A percentile compares a stretch with the other conserved stretches of the same genome.
phyloP scores from a whole-genome alignment of 495 filamentous ascomycete genomes.

The Apiosordaria backusii region DNA sequence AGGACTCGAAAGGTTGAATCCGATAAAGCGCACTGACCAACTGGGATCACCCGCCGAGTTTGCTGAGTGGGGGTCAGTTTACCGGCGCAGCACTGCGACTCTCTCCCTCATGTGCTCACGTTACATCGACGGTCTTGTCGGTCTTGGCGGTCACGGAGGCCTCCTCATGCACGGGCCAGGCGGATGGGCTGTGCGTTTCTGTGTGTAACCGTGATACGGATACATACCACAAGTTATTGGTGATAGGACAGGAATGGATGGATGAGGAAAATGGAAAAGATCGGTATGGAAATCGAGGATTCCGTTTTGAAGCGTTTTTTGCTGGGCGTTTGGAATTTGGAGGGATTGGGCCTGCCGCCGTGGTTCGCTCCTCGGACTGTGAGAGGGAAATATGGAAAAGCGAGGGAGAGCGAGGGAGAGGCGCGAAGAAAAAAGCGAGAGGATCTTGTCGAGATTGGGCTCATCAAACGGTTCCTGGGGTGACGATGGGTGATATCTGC shows the following conservation, averaged over 20 bases:
- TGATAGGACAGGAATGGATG: neutral
- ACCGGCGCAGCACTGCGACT: neutral
- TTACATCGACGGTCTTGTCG: neutral
- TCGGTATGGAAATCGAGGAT: neutral
- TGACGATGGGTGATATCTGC: neutral
- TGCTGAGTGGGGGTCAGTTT: neutral
- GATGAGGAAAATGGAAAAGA: neutral
- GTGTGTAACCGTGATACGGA: neutral
- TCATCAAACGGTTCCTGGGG: neutral
- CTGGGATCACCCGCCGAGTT: no score
- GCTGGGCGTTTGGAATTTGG: no score
- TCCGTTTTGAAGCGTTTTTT: neutral
- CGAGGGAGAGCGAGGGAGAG: neutral
- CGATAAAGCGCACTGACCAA: neutral
- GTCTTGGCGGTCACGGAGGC: neutral
- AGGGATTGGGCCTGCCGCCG: neutral
- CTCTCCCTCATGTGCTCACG: neutral
- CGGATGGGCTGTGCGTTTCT: neutral
- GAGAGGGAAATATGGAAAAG: neutral
- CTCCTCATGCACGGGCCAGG: neutral
- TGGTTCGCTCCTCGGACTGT: neutral
- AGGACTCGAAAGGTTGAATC: neutral
- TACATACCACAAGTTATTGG: conserved; percentile 1
- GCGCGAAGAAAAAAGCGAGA: neutral
- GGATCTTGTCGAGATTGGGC: neutral